These are phyloP conservation scores for Trichoderma erinaceum DNA, from an alignment of 495 filamentous ascomycete genomes.

Conservation along the genomic window DNA sequence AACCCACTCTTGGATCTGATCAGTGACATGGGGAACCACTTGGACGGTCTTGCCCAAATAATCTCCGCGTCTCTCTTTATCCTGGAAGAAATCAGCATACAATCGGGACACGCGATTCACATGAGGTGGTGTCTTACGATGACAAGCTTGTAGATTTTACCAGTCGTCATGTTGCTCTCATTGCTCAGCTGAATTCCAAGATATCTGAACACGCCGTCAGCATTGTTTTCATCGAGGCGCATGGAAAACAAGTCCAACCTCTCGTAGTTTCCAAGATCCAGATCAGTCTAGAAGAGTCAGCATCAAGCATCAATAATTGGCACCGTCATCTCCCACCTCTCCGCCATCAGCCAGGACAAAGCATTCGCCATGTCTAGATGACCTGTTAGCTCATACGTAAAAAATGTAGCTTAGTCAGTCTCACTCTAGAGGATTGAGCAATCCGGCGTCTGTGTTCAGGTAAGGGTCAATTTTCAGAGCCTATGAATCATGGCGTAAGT, in stretches of 20 bases:
- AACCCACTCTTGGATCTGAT: conserved; percentile 90
- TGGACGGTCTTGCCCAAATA: conserved; percentile 93
- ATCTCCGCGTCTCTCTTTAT: conserved; percentile 62
- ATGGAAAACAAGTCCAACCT: conserved; percentile 43
- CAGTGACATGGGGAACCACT: conserved; percentile 85
- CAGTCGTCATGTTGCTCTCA: conserved; percentile 91
- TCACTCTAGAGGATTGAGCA: conserved; percentile 59
- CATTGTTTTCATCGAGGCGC: not conserved
- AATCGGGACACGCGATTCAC: no score
- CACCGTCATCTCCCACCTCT: conserved; percentile 17
- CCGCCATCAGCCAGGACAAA: conserved; percentile 35
- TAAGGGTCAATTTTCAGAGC: conserved; percentile 71
- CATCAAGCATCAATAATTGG: not conserved
- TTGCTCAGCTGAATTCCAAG: conserved; percentile 57
- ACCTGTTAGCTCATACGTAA: no score
- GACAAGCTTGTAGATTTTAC: conserved; percentile 88
- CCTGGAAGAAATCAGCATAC: no score
- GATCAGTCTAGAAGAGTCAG: conserved; percentile 54
- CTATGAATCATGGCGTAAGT: conserved; percentile 26
- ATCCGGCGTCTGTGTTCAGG: conserved; percentile 78
- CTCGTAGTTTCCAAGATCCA: conserved; percentile 97
- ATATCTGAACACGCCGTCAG: conserved; percentile 23
- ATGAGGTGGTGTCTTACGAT: conserved; percentile 40
- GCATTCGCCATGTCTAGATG: conserved; percentile 30
- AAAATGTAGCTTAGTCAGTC: not conserved